Evolutionary conservation across 2,329 filamentous ascomycete genomes (phyloP).

Genomic region (Phoma sp.): DNA sequence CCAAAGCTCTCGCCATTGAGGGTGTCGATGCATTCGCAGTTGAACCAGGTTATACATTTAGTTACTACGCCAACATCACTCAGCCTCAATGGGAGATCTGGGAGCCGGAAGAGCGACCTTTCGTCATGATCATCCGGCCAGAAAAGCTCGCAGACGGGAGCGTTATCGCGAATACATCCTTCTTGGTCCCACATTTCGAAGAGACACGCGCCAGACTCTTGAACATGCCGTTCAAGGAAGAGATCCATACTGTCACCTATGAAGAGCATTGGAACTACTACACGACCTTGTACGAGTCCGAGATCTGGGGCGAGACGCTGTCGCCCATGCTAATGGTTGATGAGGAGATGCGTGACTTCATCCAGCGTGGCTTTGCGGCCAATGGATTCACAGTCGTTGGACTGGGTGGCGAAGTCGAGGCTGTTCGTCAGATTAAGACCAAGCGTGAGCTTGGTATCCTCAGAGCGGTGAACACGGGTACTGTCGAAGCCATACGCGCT

Average conservation of each 20-base stretch:
- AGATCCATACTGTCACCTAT: conserved; percentile 63
- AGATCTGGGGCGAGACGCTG: conserved; percentile 43
- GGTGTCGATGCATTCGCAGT: conserved; percentile 64
- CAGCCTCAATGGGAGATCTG: conserved; percentile 68
- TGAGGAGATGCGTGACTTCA: conserved; percentile 69
- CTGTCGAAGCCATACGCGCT: conserved; percentile 64
- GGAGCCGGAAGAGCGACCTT: conserved; percentile 69
- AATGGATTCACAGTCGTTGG: conserved; percentile 64
- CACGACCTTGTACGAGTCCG: conserved; percentile 54
- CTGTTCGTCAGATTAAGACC: conserved; percentile 65
- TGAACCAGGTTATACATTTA: conserved; percentile 69
- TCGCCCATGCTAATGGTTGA: conserved; percentile 64
- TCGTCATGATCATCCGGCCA: conserved; percentile 66
- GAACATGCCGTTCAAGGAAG: conserved; percentile 60
- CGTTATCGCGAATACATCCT: conserved; percentile 61
- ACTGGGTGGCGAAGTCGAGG: conserved; percentile 61
- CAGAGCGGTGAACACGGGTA: conserved; percentile 68
- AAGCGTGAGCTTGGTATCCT: conserved; percentile 63
- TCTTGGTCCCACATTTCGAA: conserved; percentile 66
- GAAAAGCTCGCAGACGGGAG: conserved; percentile 46
- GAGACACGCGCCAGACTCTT: conserved; percentile 65
- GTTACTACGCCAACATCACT: conserved; percentile 68
- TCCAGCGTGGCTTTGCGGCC: conserved; percentile 61
- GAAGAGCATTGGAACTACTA: conserved; percentile 72
- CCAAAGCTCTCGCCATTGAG: conserved; percentile 59